phyloP scores from a whole-genome alignment of 176 grass and related monocot species.

The Triticum urartu region DNA sequence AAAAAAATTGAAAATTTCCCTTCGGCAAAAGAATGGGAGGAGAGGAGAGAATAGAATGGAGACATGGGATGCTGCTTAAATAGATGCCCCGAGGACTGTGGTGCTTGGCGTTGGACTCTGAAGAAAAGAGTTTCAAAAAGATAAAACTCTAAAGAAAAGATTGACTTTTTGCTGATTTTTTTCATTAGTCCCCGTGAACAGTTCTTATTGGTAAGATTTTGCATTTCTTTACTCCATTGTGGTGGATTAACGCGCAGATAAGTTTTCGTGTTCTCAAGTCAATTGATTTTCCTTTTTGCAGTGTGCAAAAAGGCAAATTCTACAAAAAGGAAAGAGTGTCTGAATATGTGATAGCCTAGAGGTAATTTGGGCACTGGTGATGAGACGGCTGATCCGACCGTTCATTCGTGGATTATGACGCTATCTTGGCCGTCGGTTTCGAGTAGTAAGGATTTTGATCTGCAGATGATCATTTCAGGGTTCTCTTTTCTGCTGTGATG shows the following conservation, averaged over 20 bases:
- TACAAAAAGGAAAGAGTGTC: not conserved
- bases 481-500: not conserved
- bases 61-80: not conserved
- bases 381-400: not conserved
- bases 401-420: conserved; percentile 25
- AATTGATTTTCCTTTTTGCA: conserved; percentile 8
- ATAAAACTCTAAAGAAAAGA: conserved; percentile 8
- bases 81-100: conserved; percentile 21
- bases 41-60: conserved; percentile 22
- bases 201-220: not conserved
- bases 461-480: not conserved
- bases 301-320: too few relatives aligned
- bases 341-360: not conserved
- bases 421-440: conserved; percentile 22
- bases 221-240: not conserved
- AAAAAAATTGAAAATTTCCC: not conserved
- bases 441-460: conserved; percentile 29
- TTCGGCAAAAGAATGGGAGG: not conserved
- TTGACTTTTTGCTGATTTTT: conserved; percentile 30
- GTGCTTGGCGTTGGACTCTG: not conserved
- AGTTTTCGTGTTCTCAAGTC: not conserved
- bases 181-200: not conserved
- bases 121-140: not conserved
- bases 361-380: conserved; percentile 1
- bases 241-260: not conserved